Conservation (phyloP, 1,139 yeast species). For the Yamadazyma triangularis region DNA sequence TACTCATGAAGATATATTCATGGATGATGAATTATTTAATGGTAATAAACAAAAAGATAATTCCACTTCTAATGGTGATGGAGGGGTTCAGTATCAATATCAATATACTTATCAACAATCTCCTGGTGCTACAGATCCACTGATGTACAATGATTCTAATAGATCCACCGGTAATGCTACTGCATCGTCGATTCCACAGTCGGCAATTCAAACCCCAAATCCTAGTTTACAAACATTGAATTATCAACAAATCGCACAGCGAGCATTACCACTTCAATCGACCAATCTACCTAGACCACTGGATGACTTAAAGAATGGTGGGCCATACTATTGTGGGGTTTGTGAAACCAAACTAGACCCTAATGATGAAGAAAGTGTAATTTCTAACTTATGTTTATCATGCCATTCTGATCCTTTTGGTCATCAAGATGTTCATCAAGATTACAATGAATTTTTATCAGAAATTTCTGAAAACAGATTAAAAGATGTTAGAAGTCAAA, state of each 20-base stretch:
- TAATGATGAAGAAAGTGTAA: slow-evolving; percentile 19
- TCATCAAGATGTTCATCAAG: slow-evolving; percentile 29
- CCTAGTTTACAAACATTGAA: slow-evolving; percentile 11
- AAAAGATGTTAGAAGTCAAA: slow-evolving; percentile 24
- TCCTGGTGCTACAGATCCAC: slow-evolving; percentile 4
- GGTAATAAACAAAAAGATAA: slow-evolving; percentile 9
- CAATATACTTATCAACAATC: slow-evolving; percentile 6
- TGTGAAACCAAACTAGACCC: slow-evolving; percentile 20
- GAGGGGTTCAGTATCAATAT: slow-evolving; percentile 12
- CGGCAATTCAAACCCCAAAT: slow-evolving; percentile 11
- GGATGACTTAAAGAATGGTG: slow-evolving; percentile 1
- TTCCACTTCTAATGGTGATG: slow-evolving; percentile 7
- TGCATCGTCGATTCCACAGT: slow-evolving; percentile 9
- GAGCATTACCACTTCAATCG: slow-evolving; percentile 14
- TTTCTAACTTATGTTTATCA: slow-evolving; percentile 23
- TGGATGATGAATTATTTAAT: slow-evolving; percentile 24
- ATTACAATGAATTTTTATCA: slow-evolving; percentile 32
- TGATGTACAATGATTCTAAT: slow-evolving; percentile 2
- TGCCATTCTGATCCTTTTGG: slow-evolving; percentile 33
- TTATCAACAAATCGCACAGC: slow-evolving; percentile 15
- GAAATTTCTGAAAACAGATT: slow-evolving; percentile 19
- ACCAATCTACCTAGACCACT: slow-evolving; percentile 10
- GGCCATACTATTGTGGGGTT: slow-evolving; percentile 22
- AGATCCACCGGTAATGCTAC: slow-evolving; percentile 9
- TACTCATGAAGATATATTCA: slow-evolving; percentile 35